A percentile compares a stretch with the other conserved stretches of the same genome.
Evolutionary conservation across 371 early-diverging fungal species (phyloP).

Genomic region (Apophysomyces variabilis): DNA sequence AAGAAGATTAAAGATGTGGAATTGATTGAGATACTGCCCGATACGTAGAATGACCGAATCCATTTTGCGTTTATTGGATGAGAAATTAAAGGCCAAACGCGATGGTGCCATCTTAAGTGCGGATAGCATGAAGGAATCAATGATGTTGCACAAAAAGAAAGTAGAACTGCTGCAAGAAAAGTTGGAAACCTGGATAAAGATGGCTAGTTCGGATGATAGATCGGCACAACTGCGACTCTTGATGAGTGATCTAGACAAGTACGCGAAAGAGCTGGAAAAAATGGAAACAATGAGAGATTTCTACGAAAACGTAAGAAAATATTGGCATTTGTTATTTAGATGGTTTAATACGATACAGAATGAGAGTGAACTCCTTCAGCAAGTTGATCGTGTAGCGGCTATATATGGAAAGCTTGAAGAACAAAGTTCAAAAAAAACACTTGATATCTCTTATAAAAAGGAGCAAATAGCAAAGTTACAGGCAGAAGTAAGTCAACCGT

Average conservation of each 20-base stretch:
- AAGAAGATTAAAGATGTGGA: not conserved
- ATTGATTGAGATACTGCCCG: not conserved
- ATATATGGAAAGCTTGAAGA: constrained; percentile 84
- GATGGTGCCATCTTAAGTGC: not conserved
- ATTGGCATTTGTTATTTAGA: not conserved
- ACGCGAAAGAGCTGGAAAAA: constrained; percentile 16
- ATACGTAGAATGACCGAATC: not conserved
- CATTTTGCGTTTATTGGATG: not conserved
- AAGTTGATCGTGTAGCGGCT: constrained; percentile 82
- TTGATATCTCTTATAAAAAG: constrained; percentile 73
- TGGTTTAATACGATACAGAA: constrained; percentile 23
- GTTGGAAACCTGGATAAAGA: constrained; percentile 12
- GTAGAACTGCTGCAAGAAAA: constrained; percentile 4
- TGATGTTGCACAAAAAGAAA: not conserved
- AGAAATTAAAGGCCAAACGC: not conserved
- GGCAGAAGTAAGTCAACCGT: constrained; percentile 53
- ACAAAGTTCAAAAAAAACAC: constrained; percentile 74
- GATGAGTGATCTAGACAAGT: constrained; percentile 20
- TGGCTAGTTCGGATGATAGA: not conserved
- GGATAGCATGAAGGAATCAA: not conserved
- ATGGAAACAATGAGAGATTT: constrained; percentile 25
- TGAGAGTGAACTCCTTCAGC: constrained; percentile 67
- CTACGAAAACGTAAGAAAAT: constrained; percentile 18
- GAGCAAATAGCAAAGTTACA: constrained; percentile 75
- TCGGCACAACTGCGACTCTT: constrained; percentile 15